Conservation (phyloP, 129 eudicot genomes). For the Lactuca saligna region DNA sequence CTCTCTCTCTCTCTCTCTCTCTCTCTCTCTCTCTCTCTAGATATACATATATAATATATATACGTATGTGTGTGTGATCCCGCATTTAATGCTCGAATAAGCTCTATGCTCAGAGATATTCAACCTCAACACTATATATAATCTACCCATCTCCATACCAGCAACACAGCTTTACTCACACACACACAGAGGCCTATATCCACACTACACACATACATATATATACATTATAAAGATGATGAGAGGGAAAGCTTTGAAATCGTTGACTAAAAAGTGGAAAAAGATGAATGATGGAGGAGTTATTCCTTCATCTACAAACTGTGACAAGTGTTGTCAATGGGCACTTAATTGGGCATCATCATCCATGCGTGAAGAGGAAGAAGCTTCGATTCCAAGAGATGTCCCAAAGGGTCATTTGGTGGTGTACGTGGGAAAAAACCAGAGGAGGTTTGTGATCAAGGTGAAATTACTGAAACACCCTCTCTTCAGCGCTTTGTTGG, state of each 20-base stretch:
- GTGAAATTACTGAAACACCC: constrained; percentile 56
- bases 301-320: constrained; percentile 30
- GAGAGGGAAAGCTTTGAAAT: constrained; percentile 39
- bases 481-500: constrained; percentile 49
- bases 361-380: constrained; percentile 41
- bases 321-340: constrained; percentile 49
- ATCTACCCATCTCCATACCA: constrained; percentile 30
- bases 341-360: constrained; percentile 42
- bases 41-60: constrained; percentile 2
- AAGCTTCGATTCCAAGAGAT: constrained; percentile 43
- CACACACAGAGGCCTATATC: neutral
- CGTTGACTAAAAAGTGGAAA: constrained; percentile 48
- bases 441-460: constrained; percentile 48
- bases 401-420: constrained; percentile 62
- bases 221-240: constrained; percentile 25
- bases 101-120: constrained; percentile 30
- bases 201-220: constrained; percentile 7
- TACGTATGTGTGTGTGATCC: constrained; percentile 7
- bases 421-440: constrained; percentile 52
- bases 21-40: neutral
- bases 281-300: constrained; percentile 42
- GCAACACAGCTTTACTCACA: constrained; percentile 30
- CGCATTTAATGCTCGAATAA: constrained; percentile 37
- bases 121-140: constrained; percentile 41
- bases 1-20: constrained; percentile 18